Evolutionary conservation across 2,329 filamentous ascomycete genomes (phyloP), one percentile per base, ranked within the genome.

Genomic region (Catunica adiposa): DNA sequence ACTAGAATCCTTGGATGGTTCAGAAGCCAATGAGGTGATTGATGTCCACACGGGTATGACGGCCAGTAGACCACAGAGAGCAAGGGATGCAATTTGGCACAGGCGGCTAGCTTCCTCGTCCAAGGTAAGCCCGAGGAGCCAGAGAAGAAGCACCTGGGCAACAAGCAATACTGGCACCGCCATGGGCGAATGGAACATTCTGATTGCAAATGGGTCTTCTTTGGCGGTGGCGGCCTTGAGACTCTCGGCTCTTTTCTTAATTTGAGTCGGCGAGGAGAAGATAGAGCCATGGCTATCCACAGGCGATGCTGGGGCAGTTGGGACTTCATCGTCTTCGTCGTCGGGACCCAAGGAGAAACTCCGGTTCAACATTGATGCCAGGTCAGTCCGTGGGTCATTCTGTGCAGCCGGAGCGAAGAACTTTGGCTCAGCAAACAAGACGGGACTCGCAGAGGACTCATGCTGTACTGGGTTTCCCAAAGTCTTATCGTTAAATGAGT

Each of bases 351-450:
- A 59, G 4, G 61, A 64, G 53, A 71, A 69, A 34, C 65, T 65
- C 47, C 64, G 62, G 25, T 62, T 64, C 51, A 71, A 66, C 20
- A 70, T 61, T 20, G 68, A 67, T 0, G 67, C 66, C 51, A 71
- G 58, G 6, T 63, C 60, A 52, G 64, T 66, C 17, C 67, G 62
- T 51, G 68, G 66, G 53, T 71, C 69, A 53, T 66, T 64, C 15
- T 53, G 46, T 14, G 48, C 22, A 6, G 46, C 47, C n/a, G 63
- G 59, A 6, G 69, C 66, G 5, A 75, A 73, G 66, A 77, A 78
- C 65, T 76, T 72, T 17, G 75, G 76, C 54, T 77, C 75, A 55
- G 78, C 72, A 54, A 79, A 77, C 46, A 71, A 66, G 47, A 65
- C 66, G 25, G 44, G 40, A 17, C 20, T 34, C 11, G 5, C 29